These are phyloP conservation scores for Talaromyces amestolkiae DNA, from an alignment of 2,329 filamentous ascomycete genomes.

Conservation along the genomic window DNA sequence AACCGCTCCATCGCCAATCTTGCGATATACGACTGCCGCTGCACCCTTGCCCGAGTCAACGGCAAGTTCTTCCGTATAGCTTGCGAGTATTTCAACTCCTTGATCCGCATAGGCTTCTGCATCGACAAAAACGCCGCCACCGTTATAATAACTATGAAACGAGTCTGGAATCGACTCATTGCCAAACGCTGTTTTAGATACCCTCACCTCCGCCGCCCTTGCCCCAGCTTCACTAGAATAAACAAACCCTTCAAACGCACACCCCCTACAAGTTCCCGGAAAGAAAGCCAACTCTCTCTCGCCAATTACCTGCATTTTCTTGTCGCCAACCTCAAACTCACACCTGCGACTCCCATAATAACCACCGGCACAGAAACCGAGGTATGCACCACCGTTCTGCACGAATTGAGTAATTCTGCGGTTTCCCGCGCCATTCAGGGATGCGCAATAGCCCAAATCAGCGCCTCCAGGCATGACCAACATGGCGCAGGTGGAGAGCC, in stretches of 20 bases:
- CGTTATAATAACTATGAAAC: slow-evolving; percentile 86
- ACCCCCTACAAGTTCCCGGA: slow-evolving; percentile 78
- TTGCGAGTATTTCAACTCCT: slow-evolving; percentile 78
- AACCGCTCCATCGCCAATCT: slow-evolving; percentile 74
- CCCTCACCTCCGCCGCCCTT: slow-evolving; percentile 64
- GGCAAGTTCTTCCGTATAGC: slow-evolving; percentile 69
- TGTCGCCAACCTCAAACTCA: slow-evolving; percentile 88
- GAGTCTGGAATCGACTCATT: slow-evolving; percentile 55
- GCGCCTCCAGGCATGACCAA: slow-evolving; percentile 91
- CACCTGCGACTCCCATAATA: slow-evolving; percentile 82
- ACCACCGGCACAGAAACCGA: slow-evolving; percentile 90
- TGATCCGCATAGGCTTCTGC: slow-evolving; percentile 59
- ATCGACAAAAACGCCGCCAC: slow-evolving; percentile 89
- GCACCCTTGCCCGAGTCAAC: slow-evolving; percentile 71
- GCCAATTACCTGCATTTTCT: slow-evolving; percentile 78
- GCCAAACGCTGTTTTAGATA: slow-evolving; percentile 60
- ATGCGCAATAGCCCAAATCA: slow-evolving; percentile 87
- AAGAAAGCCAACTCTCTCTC: slow-evolving; percentile 84
- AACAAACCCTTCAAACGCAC: slow-evolving; percentile 84
- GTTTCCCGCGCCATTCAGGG: slow-evolving; percentile 85
- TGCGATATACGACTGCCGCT: slow-evolving; percentile 80
- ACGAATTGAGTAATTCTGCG: slow-evolving; percentile 80
- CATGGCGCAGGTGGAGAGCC: slow-evolving; percentile 80
- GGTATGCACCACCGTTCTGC: slow-evolving; percentile 76
- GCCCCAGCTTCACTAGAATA: slow-evolving; percentile 88